Conservation (phyloP, 2,329 filamentous ascomycete species). For the Fonsecaea monophora region DNA sequence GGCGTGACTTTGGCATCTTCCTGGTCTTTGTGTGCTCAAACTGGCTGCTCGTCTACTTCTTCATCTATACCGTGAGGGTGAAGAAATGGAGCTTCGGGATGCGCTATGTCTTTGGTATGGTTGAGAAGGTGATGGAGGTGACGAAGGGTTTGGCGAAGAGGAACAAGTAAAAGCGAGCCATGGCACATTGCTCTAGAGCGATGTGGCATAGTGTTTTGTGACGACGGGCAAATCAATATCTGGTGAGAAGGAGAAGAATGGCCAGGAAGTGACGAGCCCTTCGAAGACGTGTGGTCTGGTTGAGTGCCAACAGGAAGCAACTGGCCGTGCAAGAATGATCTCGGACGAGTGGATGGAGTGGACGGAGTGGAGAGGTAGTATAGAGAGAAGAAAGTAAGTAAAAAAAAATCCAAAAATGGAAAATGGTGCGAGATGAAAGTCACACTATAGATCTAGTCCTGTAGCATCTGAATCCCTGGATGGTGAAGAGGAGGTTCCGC, state of each 20-base stretch:
- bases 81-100: slow-evolving; percentile 75
- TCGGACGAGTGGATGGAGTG: too few relatives aligned
- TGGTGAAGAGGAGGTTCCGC: too few relatives aligned
- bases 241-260: too few relatives aligned
- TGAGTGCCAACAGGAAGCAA: too few relatives aligned
- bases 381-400: too few relatives aligned
- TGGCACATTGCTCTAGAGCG: not conserved
- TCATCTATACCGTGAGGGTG: slow-evolving; percentile 75
- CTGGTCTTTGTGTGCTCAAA: slow-evolving; percentile 73
- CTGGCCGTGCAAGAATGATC: too few relatives aligned
- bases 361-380: too few relatives aligned
- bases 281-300: not conserved
- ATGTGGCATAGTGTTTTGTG: not conserved
- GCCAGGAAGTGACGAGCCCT: not conserved
- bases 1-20: slow-evolving; percentile 76
- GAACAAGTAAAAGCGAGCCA: not conserved
- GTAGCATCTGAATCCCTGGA: too few relatives aligned
- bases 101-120: slow-evolving; percentile 59
- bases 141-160: slow-evolving; percentile 2
- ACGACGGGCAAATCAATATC: too few relatives aligned
- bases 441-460: too few relatives aligned
- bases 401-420: too few relatives aligned
- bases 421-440: too few relatives aligned
- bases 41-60: slow-evolving; percentile 76
- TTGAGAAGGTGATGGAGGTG: slow-evolving; percentile 51